These are phyloP conservation scores for Botrytis galanthina DNA, from an alignment of 2,329 filamentous ascomycete genomes.

Conservation along the genomic window DNA sequence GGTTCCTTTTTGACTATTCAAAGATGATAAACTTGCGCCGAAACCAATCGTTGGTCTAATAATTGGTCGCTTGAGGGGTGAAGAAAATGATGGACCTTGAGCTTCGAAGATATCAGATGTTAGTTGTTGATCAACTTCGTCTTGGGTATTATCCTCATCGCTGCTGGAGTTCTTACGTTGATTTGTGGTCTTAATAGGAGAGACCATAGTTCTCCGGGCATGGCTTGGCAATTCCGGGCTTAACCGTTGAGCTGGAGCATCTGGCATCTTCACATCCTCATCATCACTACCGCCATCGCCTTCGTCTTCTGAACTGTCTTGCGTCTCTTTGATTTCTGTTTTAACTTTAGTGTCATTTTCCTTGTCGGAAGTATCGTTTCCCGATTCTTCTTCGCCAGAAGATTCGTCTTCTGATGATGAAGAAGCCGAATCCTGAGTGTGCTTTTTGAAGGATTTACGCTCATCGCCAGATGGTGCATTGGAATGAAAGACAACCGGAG, in stretches of 20 bases:
- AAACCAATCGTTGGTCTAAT: slow-evolving; percentile 28
- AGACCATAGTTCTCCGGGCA: slow-evolving; percentile 13
- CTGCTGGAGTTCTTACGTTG: slow-evolving; percentile 30
- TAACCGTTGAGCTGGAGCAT: slow-evolving; percentile 19
- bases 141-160: slow-evolving; percentile 30
- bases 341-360: slow-evolving; percentile 7
- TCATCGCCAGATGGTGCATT: slow-evolving; percentile 17
- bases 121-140: slow-evolving; percentile 35
- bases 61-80: slow-evolving; percentile 22
- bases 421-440: neutral
- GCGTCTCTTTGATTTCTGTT: slow-evolving; percentile 1
- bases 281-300: slow-evolving; percentile 10
- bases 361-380: slow-evolving; percentile 15
- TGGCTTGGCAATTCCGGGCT: slow-evolving; percentile 19
- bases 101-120: slow-evolving; percentile 35
- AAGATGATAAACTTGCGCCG: slow-evolving; percentile 29
- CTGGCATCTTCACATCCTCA: slow-evolving; percentile 17
- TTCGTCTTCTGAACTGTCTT: slow-evolving; percentile 22
- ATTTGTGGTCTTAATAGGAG: slow-evolving; percentile 15
- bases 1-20: slow-evolving; percentile 23
- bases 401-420: slow-evolving; percentile 5
- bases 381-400: slow-evolving; percentile 11
- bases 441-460: neutral
- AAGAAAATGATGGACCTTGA: slow-evolving; percentile 8
- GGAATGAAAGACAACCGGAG: slow-evolving; percentile 32